These are phyloP conservation scores for Suillus placidus DNA, from an alignment of 768 basidiomycete genomes.

Conservation along the genomic window DNA sequence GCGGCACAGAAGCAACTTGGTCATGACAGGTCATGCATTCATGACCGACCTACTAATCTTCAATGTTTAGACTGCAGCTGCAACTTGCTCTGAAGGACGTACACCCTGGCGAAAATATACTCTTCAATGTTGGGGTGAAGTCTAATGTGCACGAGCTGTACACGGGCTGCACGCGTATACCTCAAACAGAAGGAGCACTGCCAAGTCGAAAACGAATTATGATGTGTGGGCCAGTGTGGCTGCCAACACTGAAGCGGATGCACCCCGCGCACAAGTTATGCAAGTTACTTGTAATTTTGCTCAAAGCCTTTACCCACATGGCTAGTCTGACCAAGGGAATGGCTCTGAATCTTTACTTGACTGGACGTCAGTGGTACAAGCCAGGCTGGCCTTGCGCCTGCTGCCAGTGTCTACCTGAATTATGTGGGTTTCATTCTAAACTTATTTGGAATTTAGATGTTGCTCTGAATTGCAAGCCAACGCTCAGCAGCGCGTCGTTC, in stretches of 20 bases:
- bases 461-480: background rate
- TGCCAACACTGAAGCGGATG: background rate
- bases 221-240: background rate
- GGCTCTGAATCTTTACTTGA: background rate
- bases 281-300: background rate
- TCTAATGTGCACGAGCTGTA: background rate
- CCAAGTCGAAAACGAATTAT: background rate
- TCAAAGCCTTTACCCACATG: background rate
- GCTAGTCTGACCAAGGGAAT: background rate
- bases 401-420: background rate
- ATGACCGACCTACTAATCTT: too few relatives aligned
- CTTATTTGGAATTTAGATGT: background rate
- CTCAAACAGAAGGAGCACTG: background rate
- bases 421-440: background rate
- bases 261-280: background rate
- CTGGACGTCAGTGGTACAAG: background rate
- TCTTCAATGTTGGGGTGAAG: background rate
- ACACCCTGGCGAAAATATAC: background rate
- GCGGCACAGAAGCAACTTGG: background rate
- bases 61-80: too few relatives aligned
- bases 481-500: background rate
- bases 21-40: too few relatives aligned
- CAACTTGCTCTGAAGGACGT: too few relatives aligned
- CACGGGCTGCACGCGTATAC: background rate
- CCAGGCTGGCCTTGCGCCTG: background rate